Base-by-base conservation (phyloP, 2,329 filamentous ascomycete genomes). In the Colletotrichum kahawae region DNA sequence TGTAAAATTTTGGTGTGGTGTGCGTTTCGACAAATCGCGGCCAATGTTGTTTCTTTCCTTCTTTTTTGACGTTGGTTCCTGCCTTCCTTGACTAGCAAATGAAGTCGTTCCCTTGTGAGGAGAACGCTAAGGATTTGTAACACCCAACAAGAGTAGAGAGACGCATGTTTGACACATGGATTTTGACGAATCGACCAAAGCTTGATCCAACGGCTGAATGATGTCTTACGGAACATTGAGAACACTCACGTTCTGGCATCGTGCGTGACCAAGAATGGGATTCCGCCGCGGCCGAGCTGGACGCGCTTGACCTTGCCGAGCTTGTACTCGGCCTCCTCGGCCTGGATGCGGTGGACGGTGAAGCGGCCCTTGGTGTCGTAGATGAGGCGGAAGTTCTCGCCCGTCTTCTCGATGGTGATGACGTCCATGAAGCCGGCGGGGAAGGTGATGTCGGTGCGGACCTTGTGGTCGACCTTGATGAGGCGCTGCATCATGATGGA, bases 201-300 rank as follows among this genome's bases (percentile, higher is more conserved):
- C 95, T 97, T 97, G 95, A 95, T 96, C 95, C 96, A 98, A 98
- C 96, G 96, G 93, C 96, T 98, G 96, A 98, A 96, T 97, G 96
- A 98, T 95, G 94, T 94, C 90, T 92, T 90, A 92, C 90, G 94
- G 92, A 94, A 75, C 48, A 59, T 64, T 65, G 65, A 31, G 67
- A n/a, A 71, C 51, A 98, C 96, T 98, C 92, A 99, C 96, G 97
- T 99, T 95, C 97, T 94, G 91, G 97, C 97, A 97, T 99, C 97
- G 95, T 99, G 97, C 96, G 97, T 99, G 95, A 99, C 97, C 95
- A 98, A 98, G 96, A 98, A 99, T 97, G 97, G 97, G 93, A 99
- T 98, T 92, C 96, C 97, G 90, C 97, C 97, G 90, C 95, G 96
- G 92, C 97, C 97, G 84, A 99, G 93, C 92, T 99, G 97, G 79